A percentile compares a stretch with the other conserved stretches of the same genome.
These are phyloP conservation scores for Sphaerulina vaccinii DNA, from an alignment of 2,329 filamentous ascomycete species.

Conservation along the genomic window DNA sequence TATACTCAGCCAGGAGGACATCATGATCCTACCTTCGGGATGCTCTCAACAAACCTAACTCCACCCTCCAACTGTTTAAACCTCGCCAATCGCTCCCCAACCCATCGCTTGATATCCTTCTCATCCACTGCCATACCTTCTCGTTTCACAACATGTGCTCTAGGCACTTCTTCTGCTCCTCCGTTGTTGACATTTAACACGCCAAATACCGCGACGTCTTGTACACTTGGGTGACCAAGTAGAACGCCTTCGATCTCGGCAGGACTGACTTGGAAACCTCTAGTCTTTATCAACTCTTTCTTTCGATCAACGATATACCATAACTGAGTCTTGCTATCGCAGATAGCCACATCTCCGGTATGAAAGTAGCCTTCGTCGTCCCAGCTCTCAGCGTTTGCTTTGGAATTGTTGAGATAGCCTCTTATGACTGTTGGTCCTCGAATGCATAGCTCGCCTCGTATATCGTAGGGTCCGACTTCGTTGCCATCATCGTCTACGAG, in stretches of 20 bases:
- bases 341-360: conserved; percentile 50
- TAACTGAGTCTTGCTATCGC: conserved; percentile 42
- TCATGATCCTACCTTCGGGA: no score
- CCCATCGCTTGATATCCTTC: no score
- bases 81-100: conserved; percentile 41
- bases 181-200: conserved; percentile 31
- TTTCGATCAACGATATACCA: conserved; percentile 57
- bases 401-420: conserved; percentile 53
- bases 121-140: conserved; percentile 37
- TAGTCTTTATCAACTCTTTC: conserved; percentile 56
- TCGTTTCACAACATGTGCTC: conserved; percentile 34
- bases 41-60: conserved; percentile 28
- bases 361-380: conserved; percentile 47
- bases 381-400: conserved; percentile 50
- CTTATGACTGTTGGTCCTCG: conserved; percentile 53
- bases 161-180: conserved; percentile 28
- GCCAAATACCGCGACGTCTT: conserved; percentile 51
- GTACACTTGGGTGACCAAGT: conserved; percentile 47
- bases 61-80: conserved; percentile 51
- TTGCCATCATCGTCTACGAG: conserved; percentile 52
- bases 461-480: conserved; percentile 13
- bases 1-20: no score
- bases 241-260: conserved; percentile 51
- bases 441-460: conserved; percentile 52
- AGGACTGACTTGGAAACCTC: conserved; percentile 54